A percentile compares a stretch with the other conserved stretches of the same genome.
Evolutionary conservation across 148 eudicot species (phyloP).

Genomic region (Gaultheria prostrata): DNA sequence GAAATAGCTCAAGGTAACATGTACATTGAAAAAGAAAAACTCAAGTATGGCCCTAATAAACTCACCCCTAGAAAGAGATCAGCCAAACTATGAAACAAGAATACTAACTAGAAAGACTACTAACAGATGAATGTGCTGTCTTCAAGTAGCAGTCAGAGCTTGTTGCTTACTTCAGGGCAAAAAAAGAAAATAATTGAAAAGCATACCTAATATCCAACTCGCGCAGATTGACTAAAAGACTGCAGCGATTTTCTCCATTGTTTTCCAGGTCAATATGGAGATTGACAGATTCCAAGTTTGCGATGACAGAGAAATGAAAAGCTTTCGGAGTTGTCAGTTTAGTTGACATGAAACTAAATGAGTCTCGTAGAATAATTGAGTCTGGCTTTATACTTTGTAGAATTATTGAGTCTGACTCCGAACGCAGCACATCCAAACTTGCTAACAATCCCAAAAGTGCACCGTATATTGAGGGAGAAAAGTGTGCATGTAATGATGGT

Average conservation of each 20-base stretch:
- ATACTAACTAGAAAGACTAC: background rate
- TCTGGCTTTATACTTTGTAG: slow-evolving; percentile 17
- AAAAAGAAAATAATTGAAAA: background rate
- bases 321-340: slow-evolving; percentile 22
- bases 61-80: background rate
- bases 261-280: slow-evolving; percentile 66
- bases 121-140: background rate
- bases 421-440: slow-evolving; percentile 32
- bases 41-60: background rate
- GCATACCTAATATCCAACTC: slow-evolving; percentile 54
- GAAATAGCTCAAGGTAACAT: background rate
- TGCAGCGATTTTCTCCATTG: slow-evolving; percentile 37
- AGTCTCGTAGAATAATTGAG: slow-evolving; percentile 13
- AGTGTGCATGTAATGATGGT: slow-evolving; percentile 49
- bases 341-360: slow-evolving; percentile 26
- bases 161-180: background rate
- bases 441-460: slow-evolving; percentile 41
- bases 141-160: background rate
- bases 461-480: slow-evolving; percentile 54
- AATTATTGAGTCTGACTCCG: slow-evolving; percentile 25
- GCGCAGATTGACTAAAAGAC: slow-evolving; percentile 41
- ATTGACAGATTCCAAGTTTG: slow-evolving; percentile 38
- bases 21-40: background rate
- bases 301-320: slow-evolving; percentile 38
- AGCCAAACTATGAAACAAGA: background rate